Base-by-base conservation (phyloP, 169 alveolate species). In the Plasmodium gallinaceum region DNA sequence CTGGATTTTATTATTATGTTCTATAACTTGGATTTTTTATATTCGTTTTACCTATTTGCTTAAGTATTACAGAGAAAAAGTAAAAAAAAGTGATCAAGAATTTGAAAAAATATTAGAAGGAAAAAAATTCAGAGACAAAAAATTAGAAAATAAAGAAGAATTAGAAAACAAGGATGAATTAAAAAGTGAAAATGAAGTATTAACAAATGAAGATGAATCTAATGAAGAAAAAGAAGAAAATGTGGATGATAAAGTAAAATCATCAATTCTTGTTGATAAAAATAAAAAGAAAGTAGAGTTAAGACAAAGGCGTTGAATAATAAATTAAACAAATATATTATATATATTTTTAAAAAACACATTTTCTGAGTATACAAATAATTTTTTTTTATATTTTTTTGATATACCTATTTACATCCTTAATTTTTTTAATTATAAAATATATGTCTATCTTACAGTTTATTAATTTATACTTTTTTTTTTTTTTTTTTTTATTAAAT, bases 21-120 rank as follows among this genome's bases (percentile, higher is more conserved):
- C 90, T 16, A 68, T 80, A 66, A 51, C 83, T 6, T 80, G 90
- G 90, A 61, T 68, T 37, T 80, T 80, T 46, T 80, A 66, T 43
- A 52, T 80, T n/a, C 78, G 90, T 20, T 80, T 80, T 60, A 80
- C 90, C 5, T 46, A 68, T 22, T 16, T 80, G 14, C 66, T 80
- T 65, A 22, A 51, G 58, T 80, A 80, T 20, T 80, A 80, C 66
- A 69, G 90, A 18, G 85, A 57, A 42, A 66, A 69, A 45, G 76
- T 80, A 52, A 80, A 80, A 60, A 54, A 68, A 68, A 80, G 78
- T 26, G 80, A 80, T 80, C 73, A 80, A 4, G 85, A 80, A 54
- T 80, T 51, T 68, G 90, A 80, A 68, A 16, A 68, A 22, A 14
- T 51, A 12, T 52, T 80, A 62, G 83, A 66, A 43, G 22, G 20